These are phyloP conservation scores for Colletotrichum navitas DNA, from an alignment of 2,329 filamentous ascomycete species.

Conservation along the genomic window DNA sequence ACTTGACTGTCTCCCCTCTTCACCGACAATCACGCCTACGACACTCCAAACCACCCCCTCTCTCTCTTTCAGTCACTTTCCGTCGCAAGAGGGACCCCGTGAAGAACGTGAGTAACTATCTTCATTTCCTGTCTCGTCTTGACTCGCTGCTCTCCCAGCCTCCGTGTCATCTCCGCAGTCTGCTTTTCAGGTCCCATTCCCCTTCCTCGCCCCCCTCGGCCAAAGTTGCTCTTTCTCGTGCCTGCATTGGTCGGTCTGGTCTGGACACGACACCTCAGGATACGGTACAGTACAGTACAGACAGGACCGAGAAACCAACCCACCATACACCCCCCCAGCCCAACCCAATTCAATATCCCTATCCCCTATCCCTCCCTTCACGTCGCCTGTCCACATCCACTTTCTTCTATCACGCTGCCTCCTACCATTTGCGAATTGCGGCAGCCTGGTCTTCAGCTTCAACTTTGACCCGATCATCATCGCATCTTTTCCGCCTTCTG, in stretches of 20 bases:
- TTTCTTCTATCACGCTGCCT: constrained; percentile 41
- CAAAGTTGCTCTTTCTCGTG: constrained; percentile 38
- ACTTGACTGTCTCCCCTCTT: constrained; percentile 40
- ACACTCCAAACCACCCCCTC: constrained; percentile 16
- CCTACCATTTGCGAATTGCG: constrained; percentile 40
- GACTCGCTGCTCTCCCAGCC: constrained; percentile 17
- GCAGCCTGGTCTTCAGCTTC: constrained; percentile 38
- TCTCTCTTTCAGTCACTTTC: constrained; percentile 25
- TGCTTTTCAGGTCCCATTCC: constrained; percentile 17
- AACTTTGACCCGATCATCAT: constrained; percentile 32
- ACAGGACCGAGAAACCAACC: constrained; percentile 31
- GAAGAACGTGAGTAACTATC: constrained; percentile 39
- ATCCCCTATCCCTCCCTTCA: constrained; percentile 41
- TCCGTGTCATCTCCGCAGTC: constrained; percentile 32
- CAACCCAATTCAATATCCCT: constrained; percentile 41
- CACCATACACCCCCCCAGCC: constrained; percentile 36
- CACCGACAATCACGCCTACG: constrained; percentile 41
- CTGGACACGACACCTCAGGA: constrained; percentile 42
- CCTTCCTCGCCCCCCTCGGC: constrained; percentile 33
- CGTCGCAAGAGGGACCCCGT: constrained; percentile 36
- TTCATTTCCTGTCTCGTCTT: constrained; percentile 12
- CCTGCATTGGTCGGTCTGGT: constrained; percentile 36
- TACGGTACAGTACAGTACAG: constrained; percentile 16
- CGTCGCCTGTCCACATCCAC: constrained; percentile 42
- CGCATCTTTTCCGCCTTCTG: constrained; percentile 16